These are phyloP conservation scores for Metschnikowia anglica DNA, from an alignment of 805 yeast genomes.

Conservation along the genomic window DNA sequence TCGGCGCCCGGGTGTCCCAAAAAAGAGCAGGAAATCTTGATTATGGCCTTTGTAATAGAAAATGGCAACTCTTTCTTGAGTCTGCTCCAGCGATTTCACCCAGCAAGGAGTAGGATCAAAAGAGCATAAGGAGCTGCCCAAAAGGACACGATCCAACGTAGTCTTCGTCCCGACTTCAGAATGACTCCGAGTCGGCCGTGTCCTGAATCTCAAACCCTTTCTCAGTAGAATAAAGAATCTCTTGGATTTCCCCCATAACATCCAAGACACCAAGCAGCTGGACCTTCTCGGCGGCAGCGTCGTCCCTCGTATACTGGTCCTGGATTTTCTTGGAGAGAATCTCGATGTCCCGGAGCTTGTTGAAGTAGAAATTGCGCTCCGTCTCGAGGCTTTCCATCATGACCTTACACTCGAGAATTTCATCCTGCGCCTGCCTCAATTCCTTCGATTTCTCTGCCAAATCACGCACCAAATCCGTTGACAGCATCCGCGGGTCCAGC, in stretches of 20 bases:
- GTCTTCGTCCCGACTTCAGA: constrained; percentile 6
- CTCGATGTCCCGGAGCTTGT: constrained; percentile 86
- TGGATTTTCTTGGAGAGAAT: constrained; percentile 61
- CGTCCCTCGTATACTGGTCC: constrained; percentile 20
- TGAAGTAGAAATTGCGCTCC: constrained; percentile 88
- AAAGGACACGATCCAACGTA: neutral
- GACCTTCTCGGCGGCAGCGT: constrained; percentile 42
- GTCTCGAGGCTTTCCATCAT: constrained; percentile 68
- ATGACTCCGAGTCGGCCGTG: constrained; percentile 24
- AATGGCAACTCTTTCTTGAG: too few species aligned
- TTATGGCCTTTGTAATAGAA: too few species aligned
- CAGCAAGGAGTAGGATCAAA: too few species aligned
- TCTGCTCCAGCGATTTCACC: too few species aligned
- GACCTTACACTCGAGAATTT: constrained; percentile 54
- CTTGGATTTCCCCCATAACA: constrained; percentile 58
- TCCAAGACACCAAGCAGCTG: constrained; percentile 27
- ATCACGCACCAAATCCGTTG: constrained; percentile 33
- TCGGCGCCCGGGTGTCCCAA: too few species aligned
- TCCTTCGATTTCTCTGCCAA: constrained; percentile 43
- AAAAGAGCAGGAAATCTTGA: too few species aligned
- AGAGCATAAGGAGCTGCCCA: too few species aligned
- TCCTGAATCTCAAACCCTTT: constrained; percentile 68
- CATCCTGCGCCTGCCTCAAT: constrained; percentile 44
- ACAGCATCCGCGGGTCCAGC: neutral
- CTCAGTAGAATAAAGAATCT: constrained; percentile 74